Conservation (phyloP, 164 flowering plant genomes). For the Brasenia schreberi region DNA sequence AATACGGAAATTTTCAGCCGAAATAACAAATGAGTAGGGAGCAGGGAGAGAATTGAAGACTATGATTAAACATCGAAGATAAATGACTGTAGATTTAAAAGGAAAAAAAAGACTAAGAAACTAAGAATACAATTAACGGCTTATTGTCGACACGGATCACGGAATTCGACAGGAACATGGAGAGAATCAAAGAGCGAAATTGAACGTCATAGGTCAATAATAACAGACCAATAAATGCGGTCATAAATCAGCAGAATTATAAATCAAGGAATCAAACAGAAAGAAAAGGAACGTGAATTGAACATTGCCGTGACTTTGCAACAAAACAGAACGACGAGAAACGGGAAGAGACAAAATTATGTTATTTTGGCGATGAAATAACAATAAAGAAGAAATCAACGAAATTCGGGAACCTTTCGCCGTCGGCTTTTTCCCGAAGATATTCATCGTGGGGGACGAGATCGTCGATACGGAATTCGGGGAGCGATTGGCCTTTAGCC, state of each 20-base stretch:
- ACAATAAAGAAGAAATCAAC: not conserved
- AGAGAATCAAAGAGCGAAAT: not conserved
- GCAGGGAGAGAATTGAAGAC: too few species aligned
- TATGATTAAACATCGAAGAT: too few species aligned
- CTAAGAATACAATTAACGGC: too few species aligned
- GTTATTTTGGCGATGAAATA: not conserved
- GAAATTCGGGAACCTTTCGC: slow-evolving; percentile 43
- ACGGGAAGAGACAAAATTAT: not conserved
- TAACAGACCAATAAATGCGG: not conserved
- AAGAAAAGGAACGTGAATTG: too few species aligned
- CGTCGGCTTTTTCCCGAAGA: slow-evolving; percentile 61
- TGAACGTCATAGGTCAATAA: not conserved
- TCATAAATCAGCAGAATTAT: not conserved
- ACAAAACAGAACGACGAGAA: not conserved
- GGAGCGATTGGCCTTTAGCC: not conserved
- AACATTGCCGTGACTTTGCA: too few species aligned
- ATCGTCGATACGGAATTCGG: not conserved
- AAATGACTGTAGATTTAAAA: too few species aligned
- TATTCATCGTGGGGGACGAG: slow-evolving; percentile 27
- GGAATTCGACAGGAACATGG: not conserved
- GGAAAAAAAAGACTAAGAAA: too few species aligned
- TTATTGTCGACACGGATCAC: too few species aligned
- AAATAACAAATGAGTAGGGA: not conserved
- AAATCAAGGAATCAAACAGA: not conserved
- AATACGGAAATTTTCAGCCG: too few species aligned